Evolutionary conservation across 352 stramenopile genomes (phyloP).

Genomic region (Pythium brachiatum): DNA sequence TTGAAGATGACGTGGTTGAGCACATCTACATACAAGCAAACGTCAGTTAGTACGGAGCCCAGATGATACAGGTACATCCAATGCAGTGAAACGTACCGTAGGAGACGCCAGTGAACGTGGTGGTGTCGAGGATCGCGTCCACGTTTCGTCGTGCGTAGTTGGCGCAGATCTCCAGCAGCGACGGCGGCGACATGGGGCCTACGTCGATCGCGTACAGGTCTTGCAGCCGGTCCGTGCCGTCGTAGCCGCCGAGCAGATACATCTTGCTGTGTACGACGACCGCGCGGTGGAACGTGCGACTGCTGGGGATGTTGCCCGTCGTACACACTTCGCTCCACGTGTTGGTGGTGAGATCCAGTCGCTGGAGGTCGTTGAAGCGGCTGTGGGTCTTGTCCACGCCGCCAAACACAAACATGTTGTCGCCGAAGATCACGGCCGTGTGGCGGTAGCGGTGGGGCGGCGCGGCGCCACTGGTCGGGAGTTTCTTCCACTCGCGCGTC

Average conservation of each 20-base stretch:
- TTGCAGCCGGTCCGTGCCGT: slow-evolving; percentile 79
- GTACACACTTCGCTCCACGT: slow-evolving; percentile 85
- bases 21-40: slow-evolving; percentile 40
- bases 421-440: slow-evolving; percentile 76
- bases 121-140: slow-evolving; percentile 55
- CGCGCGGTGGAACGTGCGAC: slow-evolving; percentile 83
- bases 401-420: slow-evolving; percentile 89
- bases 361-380: slow-evolving; percentile 85
- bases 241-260: slow-evolving; percentile 86
- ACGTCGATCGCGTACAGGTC: slow-evolving; percentile 87
- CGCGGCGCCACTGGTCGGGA: slow-evolving; percentile 49
- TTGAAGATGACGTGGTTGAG: slow-evolving; percentile 81
- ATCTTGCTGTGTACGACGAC: slow-evolving; percentile 80
- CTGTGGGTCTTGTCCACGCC: slow-evolving; percentile 89
- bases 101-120: slow-evolving; percentile 76
- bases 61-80: too few relatives aligned
- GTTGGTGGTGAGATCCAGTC: slow-evolving; percentile 73
- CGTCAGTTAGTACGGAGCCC: background rate
- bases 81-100: slow-evolving; percentile 32
- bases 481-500: slow-evolving; percentile 64
- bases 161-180: slow-evolving; percentile 68
- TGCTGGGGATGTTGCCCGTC: slow-evolving; percentile 76
- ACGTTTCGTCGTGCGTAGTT: slow-evolving; percentile 70
- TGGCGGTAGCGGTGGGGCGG: slow-evolving; percentile 84
- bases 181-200: slow-evolving; percentile 66